These are phyloP conservation scores for Lachancea meyersii DNA, from an alignment of 805 yeast species.

Conservation along the genomic window DNA sequence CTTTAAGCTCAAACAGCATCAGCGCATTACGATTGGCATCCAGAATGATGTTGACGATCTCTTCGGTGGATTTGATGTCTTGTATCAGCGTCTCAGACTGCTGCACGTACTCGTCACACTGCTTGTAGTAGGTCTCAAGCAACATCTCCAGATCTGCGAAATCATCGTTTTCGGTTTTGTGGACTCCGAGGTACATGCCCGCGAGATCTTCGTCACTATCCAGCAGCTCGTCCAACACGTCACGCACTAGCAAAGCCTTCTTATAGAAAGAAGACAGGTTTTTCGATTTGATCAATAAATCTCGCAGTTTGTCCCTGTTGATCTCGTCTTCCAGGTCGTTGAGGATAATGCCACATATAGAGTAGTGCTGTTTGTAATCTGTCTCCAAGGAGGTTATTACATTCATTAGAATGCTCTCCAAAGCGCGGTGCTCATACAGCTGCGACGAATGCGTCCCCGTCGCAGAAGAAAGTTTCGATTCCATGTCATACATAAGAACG, in stretches of 20 bases:
- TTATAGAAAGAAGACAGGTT: slow-evolving; percentile 67
- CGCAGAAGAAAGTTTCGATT: slow-evolving; percentile 49
- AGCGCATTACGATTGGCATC: slow-evolving; percentile 88
- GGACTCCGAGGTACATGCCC: slow-evolving; percentile 65
- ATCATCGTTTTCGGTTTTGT: slow-evolving; percentile 31
- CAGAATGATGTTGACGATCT: slow-evolving; percentile 81
- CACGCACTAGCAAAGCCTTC: slow-evolving; percentile 65
- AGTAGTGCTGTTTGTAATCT: slow-evolving; percentile 56
- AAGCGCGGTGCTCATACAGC: slow-evolving; percentile 71
- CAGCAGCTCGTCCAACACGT: slow-evolving; percentile 74
- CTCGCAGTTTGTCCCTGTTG: slow-evolving; percentile 67
- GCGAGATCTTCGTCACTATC: slow-evolving; percentile 83
- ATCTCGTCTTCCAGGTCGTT: slow-evolving; percentile 72
- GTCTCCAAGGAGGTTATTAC: slow-evolving; percentile 75
- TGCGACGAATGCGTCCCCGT: slow-evolving; percentile 26
- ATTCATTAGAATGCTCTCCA: slow-evolving; percentile 76
- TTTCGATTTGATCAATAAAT: slow-evolving; percentile 67
- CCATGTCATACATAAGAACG: slow-evolving; percentile 77
- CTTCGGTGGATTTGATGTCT: slow-evolving; percentile 87
- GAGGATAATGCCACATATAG: slow-evolving; percentile 56
- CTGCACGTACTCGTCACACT: slow-evolving; percentile 89
- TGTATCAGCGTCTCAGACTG: slow-evolving; percentile 76
- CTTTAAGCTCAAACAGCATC: slow-evolving; percentile 78
- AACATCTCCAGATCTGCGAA: slow-evolving; percentile 80
- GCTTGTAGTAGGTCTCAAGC: slow-evolving; percentile 82